Evolutionary conservation across 371 early-diverging fungal species (phyloP).

Genomic region (Mortierella sp.): DNA sequence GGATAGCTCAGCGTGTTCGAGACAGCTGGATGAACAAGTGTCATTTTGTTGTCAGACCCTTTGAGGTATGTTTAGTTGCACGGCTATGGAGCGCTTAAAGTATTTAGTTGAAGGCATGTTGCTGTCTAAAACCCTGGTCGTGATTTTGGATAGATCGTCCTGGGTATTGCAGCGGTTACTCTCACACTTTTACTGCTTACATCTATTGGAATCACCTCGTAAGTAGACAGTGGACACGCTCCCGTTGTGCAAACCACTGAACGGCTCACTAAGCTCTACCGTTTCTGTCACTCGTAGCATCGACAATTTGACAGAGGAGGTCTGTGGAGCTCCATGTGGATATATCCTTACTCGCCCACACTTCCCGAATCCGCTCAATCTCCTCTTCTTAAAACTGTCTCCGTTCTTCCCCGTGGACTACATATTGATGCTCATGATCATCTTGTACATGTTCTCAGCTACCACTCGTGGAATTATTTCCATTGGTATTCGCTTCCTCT

Average conservation of each 20-base stretch:
- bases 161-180: constrained; percentile 28
- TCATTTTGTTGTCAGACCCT: constrained; percentile 36
- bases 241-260: not conserved
- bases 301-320: constrained; percentile 65
- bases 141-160: constrained; percentile 14
- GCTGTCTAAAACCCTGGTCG: not conserved
- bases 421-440: constrained; percentile 67
- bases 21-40: constrained; percentile 43
- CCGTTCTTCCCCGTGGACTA: constrained; percentile 72
- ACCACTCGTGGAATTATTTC: constrained; percentile 69
- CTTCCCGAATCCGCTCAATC: constrained; percentile 72
- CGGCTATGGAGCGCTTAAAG: not conserved
- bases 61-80: constrained; percentile 20
- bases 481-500: constrained; percentile 72
- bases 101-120: too few relatives aligned
- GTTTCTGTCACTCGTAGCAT: constrained; percentile 27
- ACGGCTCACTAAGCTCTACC: not conserved
- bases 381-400: constrained; percentile 64
- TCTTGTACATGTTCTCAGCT: constrained; percentile 70
- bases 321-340: constrained; percentile 75
- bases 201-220: constrained; percentile 47
- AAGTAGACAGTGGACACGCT: not conserved
- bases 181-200: constrained; percentile 34
- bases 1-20: constrained; percentile 31
- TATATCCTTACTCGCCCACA: constrained; percentile 68